phyloP scores from a whole-genome alignment of 2,329 filamentous ascomycete species.

The Fusarium sp. region DNA sequence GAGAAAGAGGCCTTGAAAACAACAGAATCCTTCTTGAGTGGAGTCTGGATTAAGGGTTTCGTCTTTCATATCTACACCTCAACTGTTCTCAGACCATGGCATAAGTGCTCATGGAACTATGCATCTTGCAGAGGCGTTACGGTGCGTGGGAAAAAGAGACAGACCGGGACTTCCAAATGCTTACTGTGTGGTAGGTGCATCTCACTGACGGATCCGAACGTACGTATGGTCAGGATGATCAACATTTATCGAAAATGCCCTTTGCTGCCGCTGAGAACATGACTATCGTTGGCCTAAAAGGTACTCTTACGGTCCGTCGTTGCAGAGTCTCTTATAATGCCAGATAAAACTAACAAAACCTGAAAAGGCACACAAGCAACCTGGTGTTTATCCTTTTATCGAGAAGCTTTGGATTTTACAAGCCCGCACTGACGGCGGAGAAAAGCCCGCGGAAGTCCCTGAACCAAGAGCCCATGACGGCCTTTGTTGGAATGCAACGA shows the following conservation, averaged over 20 bases:
- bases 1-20: rapidly evolving
- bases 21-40: rapidly evolving
- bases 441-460: rapidly evolving
- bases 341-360: not conserved
- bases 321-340: too few species aligned
- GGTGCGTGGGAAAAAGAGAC: not conserved
- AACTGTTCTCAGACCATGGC: rapidly evolving
- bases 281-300: rapidly evolving
- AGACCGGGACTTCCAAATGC: not conserved
- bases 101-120: not conserved
- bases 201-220: not conserved
- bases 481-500: not conserved
- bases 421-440: too few species aligned
- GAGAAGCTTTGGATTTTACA: not conserved
- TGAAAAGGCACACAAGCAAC: not conserved
- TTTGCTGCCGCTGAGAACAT: not conserved
- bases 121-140: not conserved
- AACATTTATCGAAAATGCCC: not conserved
- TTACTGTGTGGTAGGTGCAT: not conserved
- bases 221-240: not conserved
- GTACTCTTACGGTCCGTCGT: not conserved
- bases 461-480: not conserved
- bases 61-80: not conserved
- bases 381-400: not conserved
- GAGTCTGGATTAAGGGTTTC: not conserved